phyloP scores from a whole-genome alignment of 2,329 filamentous ascomycete genomes.

The Fusarium poae region DNA sequence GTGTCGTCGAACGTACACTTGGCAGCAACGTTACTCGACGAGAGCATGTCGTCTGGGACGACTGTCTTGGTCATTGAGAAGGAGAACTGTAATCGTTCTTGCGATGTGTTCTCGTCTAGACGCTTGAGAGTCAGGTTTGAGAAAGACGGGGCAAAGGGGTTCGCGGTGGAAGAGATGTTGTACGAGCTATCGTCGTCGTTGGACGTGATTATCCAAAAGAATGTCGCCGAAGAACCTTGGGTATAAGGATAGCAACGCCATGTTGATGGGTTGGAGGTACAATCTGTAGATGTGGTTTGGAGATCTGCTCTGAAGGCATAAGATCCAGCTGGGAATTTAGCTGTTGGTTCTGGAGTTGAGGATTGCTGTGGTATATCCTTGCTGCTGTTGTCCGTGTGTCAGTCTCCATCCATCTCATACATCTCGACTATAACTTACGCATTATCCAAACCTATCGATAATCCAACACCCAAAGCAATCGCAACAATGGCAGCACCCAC shows the following conservation, averaged over 20 bases:
- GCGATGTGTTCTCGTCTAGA: constrained; percentile 59
- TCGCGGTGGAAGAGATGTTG: constrained; percentile 67
- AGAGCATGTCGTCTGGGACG: constrained; percentile 60
- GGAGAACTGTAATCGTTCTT: constrained; percentile 71
- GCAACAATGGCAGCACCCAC: constrained; percentile 51
- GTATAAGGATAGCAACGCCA: constrained; percentile 73
- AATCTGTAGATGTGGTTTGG: constrained; percentile 64
- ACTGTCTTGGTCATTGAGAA: constrained; percentile 66
- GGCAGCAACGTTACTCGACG: constrained; percentile 58
- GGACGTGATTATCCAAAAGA: constrained; percentile 71
- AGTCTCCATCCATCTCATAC: neutral
- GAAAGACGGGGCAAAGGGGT: constrained; percentile 70
- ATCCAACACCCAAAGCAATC: constrained; percentile 56
- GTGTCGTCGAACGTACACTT: constrained; percentile 71
- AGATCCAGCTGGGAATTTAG: constrained; percentile 71
- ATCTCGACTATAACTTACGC: constrained; percentile 48
- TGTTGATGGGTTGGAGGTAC: constrained; percentile 68
- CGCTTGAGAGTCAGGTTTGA: constrained; percentile 63
- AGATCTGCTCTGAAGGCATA: constrained; percentile 72
- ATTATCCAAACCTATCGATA: constrained; percentile 57
- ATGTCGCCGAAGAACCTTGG: constrained; percentile 61
- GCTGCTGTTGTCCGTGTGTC: constrained; percentile 18
- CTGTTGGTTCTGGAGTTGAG: constrained; percentile 17
- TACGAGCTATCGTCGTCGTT: constrained; percentile 57
- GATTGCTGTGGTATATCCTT: constrained; percentile 8